Evolutionary conservation across 495 filamentous ascomycete species (phyloP).

Genomic region (Mytilinidion resinicola): DNA sequence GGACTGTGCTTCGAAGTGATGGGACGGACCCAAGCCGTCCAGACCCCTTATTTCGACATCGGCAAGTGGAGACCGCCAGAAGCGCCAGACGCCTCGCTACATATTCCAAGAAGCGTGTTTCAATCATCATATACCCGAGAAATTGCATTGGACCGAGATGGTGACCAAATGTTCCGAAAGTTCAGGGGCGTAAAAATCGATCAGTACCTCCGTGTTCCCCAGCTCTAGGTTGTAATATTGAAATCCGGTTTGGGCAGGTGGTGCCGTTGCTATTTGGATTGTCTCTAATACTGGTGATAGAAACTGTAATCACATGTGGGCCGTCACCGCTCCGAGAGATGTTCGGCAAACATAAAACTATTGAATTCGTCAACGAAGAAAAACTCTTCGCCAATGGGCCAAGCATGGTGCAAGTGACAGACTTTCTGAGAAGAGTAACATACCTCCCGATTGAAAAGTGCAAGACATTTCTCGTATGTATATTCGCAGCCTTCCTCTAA

Average conservation of each 20-base stretch:
- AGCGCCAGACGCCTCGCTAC: background rate
- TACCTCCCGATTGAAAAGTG: background rate
- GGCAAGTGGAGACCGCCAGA: constrained; percentile 4
- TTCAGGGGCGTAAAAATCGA: background rate
- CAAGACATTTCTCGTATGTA: constrained; percentile 1
- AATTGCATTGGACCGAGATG: background rate
- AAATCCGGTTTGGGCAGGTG: background rate
- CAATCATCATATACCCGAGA: background rate
- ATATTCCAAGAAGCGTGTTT: background rate
- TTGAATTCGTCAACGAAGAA: background rate
- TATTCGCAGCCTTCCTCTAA: background rate
- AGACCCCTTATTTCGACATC: constrained; percentile 1
- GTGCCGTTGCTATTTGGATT: background rate
- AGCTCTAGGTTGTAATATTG: constrained; percentile 1
- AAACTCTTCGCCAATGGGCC: background rate
- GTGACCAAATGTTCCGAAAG: constrained; percentile 4
- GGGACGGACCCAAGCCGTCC: background rate
- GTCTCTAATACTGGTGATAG: background rate
- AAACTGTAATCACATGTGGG: background rate
- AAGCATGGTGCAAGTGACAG: background rate
- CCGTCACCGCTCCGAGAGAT: background rate
- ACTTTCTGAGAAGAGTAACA: constrained; percentile 1
- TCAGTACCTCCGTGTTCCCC: constrained; percentile 2
- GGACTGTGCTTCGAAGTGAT: background rate
- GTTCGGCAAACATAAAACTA: background rate